Conservation (phyloP, 2,329 filamentous ascomycete species). For the Coniochaeta prunicola region DNA sequence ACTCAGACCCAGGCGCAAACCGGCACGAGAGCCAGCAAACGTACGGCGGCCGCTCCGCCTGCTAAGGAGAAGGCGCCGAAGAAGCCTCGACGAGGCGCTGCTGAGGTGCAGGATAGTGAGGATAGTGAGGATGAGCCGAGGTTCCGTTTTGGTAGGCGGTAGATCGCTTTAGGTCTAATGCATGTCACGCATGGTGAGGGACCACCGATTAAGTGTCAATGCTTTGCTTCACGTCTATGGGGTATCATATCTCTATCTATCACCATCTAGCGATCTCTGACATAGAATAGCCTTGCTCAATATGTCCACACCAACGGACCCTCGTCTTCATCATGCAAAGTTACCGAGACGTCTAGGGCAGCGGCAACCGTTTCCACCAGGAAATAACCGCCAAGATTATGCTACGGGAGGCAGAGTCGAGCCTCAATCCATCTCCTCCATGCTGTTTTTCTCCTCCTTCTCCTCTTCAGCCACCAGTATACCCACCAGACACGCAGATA, state of each 20-base stretch:
- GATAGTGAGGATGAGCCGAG: slow-evolving; percentile 35
- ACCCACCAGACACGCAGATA: slow-evolving; percentile 55
- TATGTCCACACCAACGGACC: background rate
- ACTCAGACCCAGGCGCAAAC: slow-evolving; percentile 15
- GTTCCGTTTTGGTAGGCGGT: slow-evolving; percentile 48
- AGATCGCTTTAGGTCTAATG: background rate
- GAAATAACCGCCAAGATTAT: too few relatives aligned
- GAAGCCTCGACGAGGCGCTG: slow-evolving; percentile 20
- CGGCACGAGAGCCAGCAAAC: slow-evolving; percentile 18
- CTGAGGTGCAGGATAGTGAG: slow-evolving; percentile 3
- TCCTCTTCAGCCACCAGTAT: slow-evolving; percentile 54
- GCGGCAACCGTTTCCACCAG: too few relatives aligned
- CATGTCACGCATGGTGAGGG: background rate
- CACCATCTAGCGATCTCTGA: background rate
- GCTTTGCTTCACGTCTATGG: background rate
- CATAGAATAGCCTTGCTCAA: slow-evolving; percentile 3
- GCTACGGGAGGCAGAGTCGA: too few relatives aligned
- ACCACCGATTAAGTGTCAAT: background rate
- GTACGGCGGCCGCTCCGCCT: slow-evolving; percentile 23
- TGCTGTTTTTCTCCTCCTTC: slow-evolving; percentile 28
- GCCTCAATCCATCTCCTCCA: slow-evolving; percentile 57
- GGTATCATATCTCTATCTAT: slow-evolving; percentile 1
- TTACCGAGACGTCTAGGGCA: too few relatives aligned
- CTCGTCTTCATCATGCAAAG: background rate
- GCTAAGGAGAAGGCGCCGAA: slow-evolving; percentile 27